Base-by-base conservation (phyloP, 768 basidiomycete genomes). In the Tephrocybe rancida region DNA sequence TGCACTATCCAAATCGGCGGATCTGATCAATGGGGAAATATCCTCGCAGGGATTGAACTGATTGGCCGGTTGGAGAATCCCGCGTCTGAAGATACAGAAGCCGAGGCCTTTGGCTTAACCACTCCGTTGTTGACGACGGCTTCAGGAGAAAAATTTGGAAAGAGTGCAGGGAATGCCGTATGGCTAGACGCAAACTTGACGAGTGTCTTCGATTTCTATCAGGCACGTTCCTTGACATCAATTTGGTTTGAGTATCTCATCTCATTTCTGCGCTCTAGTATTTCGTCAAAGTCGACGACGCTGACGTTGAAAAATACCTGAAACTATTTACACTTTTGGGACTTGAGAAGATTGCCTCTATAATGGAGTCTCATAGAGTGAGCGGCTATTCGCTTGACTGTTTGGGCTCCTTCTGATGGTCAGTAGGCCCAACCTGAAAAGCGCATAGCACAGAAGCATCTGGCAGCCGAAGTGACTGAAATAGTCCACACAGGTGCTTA, bases 21-120 rank as follows among this genome's bases (percentile, higher is more conserved):
- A 9, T 95, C 94, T 0, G 97, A 99, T 68, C 97, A 99, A 69
- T 97, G 95, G 91, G 97, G 97, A 14, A 99, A 99, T 66, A 98
- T 99, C 58, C 73, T 96, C 26, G 90, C 92, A 24, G 97, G 97
- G 19, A 76, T 98, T 29, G 94, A 98, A 51, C 82, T 99, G 52
- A 95, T 98, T 63, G 81, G 84, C 50, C 85, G 86, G 46, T 73
- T 80, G 52, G 56, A 70, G 19, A 50, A 41, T 22, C 39, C 56
- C 5, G 34, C 46, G 24, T 18, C 64, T 57, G 74, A 54, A 8
- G 42, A 63, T 59, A 61, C 60, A 18, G 55, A 59, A 5, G 44
- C 51, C 14, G 59, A 69, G 22, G 89, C 84, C 6, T 96, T 81
- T 65, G 96, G 94, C 1, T 69, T 99, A 44, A 98, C 96, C 0